Base-by-base conservation (phyloP, 306 rosid genomes). In the Citrullus colocynthis region DNA sequence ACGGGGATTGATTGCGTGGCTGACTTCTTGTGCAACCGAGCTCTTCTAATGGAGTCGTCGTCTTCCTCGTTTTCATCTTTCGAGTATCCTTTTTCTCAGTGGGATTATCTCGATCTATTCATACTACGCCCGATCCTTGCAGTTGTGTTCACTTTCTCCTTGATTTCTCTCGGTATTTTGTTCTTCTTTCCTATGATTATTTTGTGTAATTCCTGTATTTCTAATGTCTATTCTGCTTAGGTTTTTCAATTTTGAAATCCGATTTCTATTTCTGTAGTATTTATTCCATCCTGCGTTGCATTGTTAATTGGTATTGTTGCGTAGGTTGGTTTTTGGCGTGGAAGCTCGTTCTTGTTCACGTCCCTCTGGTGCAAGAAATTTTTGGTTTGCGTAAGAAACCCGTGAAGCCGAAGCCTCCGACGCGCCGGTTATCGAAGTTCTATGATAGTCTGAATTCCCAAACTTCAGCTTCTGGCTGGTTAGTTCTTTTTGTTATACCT, bases 321-420 rank as follows among this genome's bases (percentile, higher is more conserved):
- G 7, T 45, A 90, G 97, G 98, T 75, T 94, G 98, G 97, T 89
- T 82, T 32, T 64, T 90, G 87, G 97, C 92, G 59, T 95, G 98
- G 98, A 95, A 95, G 82, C 58, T 95, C 17, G 97, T 92, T 17
- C 84, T 90, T 52, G 96, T 92, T 82, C 97, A 92, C 30, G 97
- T 95, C 52, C 97, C 97, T 66, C 73, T 95, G 75, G 97, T 95
- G 51, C 98, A 95, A 80, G 97, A 95, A 83, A 78, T 92, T 76
- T 92, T 88, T 42, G 92, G 97, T 63, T 83, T 90, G 32, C 86
- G 75, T 44, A 95, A 90, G 86, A 95, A 95, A 82, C 74, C 90
- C 20, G 13, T 21, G 4, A 78, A 77, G 44, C 83, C 86, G 6
- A 95, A 92, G 37, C 98, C 97, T 2, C 87, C 79, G 55, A 86